Percentiles rank a stretch among this genome's conserved stretches.
Conservation (phyloP, 2,329 filamentous ascomycete species). For the Karstenula rhodostoma region DNA sequence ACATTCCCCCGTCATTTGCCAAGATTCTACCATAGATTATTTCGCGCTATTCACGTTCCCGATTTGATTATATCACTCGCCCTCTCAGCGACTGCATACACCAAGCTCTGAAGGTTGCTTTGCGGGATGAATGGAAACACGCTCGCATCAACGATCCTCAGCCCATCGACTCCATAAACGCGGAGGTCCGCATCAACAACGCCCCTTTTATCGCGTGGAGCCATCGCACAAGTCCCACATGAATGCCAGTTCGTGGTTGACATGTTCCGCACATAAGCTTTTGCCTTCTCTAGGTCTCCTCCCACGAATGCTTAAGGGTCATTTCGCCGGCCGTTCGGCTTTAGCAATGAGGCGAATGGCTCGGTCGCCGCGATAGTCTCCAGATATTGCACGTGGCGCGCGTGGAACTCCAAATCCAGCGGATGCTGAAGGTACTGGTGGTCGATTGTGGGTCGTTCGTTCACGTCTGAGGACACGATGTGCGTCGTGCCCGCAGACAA, state of each 20-base stretch:
- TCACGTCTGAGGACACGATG: not conserved
- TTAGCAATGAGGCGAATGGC: not conserved
- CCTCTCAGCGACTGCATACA: constrained; percentile 30
- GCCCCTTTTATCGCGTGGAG: constrained; percentile 26
- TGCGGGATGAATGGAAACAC: constrained; percentile 22
- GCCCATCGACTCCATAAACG: constrained; percentile 24
- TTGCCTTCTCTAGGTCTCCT: constrained; percentile 24
- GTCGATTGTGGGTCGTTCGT: not conserved
- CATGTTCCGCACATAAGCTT: constrained; percentile 18
- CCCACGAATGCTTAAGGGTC: not conserved
- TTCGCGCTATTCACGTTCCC: not conserved
- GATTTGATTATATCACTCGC: constrained; percentile 1
- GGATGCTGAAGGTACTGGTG: not conserved
- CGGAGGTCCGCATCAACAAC: constrained; percentile 25
- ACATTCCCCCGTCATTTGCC: not conserved
- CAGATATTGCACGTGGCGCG: not conserved
- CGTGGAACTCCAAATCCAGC: not conserved
- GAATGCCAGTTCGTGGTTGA: constrained; percentile 31
- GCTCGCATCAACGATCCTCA: constrained; percentile 26
- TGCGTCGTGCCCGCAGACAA: constrained; percentile 2
- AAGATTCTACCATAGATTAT: not conserved
- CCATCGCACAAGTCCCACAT: constrained; percentile 31
- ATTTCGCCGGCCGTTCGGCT: not conserved
- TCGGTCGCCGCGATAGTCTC: not conserved
- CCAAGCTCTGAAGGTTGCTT: constrained; percentile 23